A percentile compares a stretch with the other conserved stretches of the same genome.
phyloP scores from a whole-genome alignment of 2,329 filamentous ascomycete species.

The Parastagonospora avenae region DNA sequence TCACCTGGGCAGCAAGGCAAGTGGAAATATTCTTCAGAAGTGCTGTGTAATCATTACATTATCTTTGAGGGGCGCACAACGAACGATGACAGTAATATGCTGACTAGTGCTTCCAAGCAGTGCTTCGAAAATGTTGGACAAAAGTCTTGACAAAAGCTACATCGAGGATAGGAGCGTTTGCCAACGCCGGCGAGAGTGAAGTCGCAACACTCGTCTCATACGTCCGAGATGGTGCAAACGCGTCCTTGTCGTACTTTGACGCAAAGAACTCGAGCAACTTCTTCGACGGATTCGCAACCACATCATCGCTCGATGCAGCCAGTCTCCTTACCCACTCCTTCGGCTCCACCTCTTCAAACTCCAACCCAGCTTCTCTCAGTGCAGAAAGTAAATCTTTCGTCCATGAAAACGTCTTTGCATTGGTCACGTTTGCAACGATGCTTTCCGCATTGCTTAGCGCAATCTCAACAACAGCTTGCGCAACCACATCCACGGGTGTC shows the following conservation, averaged over 20 bases:
- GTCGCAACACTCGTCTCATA: constrained; percentile 23
- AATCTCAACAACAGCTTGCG: constrained; percentile 29
- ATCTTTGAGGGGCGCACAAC: no score
- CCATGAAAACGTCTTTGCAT: constrained; percentile 58
- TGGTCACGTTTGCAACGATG: constrained; percentile 60
- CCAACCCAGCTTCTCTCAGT: constrained; percentile 49
- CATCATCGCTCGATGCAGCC: constrained; percentile 54
- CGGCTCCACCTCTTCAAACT: constrained; percentile 31
- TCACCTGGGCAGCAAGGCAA: no score
- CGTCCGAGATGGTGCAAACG: constrained; percentile 14
- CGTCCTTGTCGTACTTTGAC: constrained; percentile 54
- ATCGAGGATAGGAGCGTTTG: constrained; percentile 19
- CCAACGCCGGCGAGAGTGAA: constrained; percentile 17
- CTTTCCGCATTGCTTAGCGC: constrained; percentile 23
- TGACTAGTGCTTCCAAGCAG: constrained; percentile 10
- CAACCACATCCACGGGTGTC: constrained; percentile 40
- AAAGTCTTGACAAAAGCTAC: constrained; percentile 22
- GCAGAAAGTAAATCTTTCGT: constrained; percentile 59
- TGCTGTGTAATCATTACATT: no score
- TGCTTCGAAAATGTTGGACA: constrained; percentile 25
- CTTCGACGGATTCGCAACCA: constrained; percentile 56
- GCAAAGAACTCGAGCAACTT: constrained; percentile 61
- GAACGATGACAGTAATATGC: no score
- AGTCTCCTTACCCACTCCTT: constrained; percentile 40
- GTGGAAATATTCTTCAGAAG: no score